Conservation (phyloP, 1,284 basidiomycete species). For the Rhodotorula sp. region DNA sequence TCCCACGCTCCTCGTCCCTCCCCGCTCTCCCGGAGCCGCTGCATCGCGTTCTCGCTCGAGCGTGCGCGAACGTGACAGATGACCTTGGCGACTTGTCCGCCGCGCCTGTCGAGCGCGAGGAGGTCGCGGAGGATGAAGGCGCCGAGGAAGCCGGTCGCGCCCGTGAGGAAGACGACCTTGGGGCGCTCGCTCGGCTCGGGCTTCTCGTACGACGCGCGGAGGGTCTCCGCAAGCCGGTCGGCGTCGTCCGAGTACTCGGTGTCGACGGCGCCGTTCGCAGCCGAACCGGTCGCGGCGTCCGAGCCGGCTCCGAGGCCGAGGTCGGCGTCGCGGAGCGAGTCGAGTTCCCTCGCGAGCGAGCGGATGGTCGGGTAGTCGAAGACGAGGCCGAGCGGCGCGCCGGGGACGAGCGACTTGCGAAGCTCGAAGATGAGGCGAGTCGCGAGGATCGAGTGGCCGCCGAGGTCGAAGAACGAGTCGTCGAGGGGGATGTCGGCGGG, state of each 20-base stretch:
- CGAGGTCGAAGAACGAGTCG: conserved; percentile 97
- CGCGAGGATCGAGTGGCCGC: conserved; percentile 96
- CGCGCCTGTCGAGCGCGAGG: conserved; percentile 53
- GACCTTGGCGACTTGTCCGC: conserved; percentile 72
- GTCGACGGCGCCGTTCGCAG: conserved; percentile 39
- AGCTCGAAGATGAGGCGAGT: conserved; percentile 97
- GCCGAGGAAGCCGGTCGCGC: conserved; percentile 95
- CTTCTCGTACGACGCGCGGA: conserved; percentile 62
- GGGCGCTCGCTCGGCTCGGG: conserved; percentile 57
- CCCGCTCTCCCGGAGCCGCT: conserved; percentile 72
- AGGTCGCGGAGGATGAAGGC: conserved; percentile 87
- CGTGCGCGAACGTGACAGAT: conserved; percentile 84
- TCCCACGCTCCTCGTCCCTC: conserved; percentile 87
- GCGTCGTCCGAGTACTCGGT: conserved; percentile 76
- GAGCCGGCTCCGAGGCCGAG: conserved; percentile 61
- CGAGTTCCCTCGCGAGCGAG: conserved; percentile 76
- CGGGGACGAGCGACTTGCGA: conserved; percentile 85
- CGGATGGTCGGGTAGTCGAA: conserved; percentile 87
- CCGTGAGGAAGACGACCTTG: conserved; percentile 79
- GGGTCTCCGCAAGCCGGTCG: conserved; percentile 60
- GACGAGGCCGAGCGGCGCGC: conserved; percentile 87
- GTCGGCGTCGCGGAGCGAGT: conserved; percentile 72
- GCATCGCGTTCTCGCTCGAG: conserved; percentile 62
- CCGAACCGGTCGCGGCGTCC: conserved; percentile 35
- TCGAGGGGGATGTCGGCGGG: conserved; percentile 77